Evolutionary conservation across 768 basidiomycete genomes (phyloP).

Genomic region (Rubroboletus satanas): DNA sequence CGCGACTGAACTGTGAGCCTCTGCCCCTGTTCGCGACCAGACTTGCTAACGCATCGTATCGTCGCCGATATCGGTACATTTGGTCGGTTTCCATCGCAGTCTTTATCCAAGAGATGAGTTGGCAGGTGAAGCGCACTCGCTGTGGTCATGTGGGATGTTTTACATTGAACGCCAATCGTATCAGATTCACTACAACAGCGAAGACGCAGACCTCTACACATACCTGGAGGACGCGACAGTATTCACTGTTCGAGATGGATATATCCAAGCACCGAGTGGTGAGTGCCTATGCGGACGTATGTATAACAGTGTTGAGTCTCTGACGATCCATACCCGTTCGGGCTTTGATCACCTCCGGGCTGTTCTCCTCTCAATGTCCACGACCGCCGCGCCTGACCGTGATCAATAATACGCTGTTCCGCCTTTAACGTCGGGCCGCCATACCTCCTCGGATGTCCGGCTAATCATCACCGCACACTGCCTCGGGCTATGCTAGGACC

Average conservation of each 20-base stretch:
- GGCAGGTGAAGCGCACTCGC: slow-evolving; percentile 38
- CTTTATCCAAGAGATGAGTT: slow-evolving; percentile 64
- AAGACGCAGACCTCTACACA: slow-evolving; percentile 56
- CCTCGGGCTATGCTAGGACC: slow-evolving; percentile 35
- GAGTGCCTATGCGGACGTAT: neutral
- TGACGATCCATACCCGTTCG: slow-evolving; percentile 1
- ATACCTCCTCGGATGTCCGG: neutral
- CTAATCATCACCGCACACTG: neutral
- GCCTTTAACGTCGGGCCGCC: neutral
- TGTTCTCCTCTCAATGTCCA: neutral
- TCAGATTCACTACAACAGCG: slow-evolving; percentile 63
- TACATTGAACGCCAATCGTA: neutral
- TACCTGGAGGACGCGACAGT: slow-evolving; percentile 51
- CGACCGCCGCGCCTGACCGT: neutral
- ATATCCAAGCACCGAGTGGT: slow-evolving; percentile 45
- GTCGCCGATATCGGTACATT: neutral
- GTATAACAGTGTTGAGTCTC: neutral
- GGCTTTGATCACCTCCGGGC: neutral
- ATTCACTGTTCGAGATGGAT: slow-evolving; percentile 51
- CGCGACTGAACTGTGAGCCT: slow-evolving; percentile 54
- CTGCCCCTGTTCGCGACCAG: neutral
- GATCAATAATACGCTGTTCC: neutral
- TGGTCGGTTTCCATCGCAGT: slow-evolving; percentile 29
- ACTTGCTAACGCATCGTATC: neutral
- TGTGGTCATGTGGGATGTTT: neutral